phyloP scores from a whole-genome alignment of 805 yeast genomes.

The Barnettozyma sucrosica region DNA sequence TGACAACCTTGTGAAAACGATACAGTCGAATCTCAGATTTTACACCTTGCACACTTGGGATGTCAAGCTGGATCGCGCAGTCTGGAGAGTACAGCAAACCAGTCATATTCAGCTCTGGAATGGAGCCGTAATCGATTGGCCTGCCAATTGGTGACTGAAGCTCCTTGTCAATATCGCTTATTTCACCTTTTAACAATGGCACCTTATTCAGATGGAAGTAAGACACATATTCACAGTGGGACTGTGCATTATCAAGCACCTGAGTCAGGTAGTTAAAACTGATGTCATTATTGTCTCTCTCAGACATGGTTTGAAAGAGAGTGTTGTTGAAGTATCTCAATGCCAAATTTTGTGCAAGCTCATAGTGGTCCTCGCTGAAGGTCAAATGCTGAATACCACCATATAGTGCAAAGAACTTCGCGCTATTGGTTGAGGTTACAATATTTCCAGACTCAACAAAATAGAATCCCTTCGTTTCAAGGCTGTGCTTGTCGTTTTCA shows the following conservation, averaged over 20 bases:
- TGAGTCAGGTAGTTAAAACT: conserved; percentile 21
- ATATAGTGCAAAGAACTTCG: conserved; percentile 56
- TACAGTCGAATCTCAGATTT: conserved; percentile 42
- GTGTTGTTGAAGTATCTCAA: conserved; percentile 40
- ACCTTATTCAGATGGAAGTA: conserved; percentile 69
- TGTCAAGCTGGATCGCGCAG: conserved; percentile 57
- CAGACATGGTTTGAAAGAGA: conserved; percentile 11
- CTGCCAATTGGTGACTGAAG: conserved; percentile 68
- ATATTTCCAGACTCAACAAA: conserved; percentile 63
- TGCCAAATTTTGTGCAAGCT: conserved; percentile 40
- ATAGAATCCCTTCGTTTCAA: conserved; percentile 56
- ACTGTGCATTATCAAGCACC: conserved; percentile 28
- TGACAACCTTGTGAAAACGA: conserved; percentile 15
- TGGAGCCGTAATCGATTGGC: conserved; percentile 45
- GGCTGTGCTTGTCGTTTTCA: conserved; percentile 43
- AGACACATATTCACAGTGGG: conserved; percentile 64
- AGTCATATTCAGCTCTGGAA: conserved; percentile 52
- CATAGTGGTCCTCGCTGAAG: conserved; percentile 37
- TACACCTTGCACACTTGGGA: conserved; percentile 43
- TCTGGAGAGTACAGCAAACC: conserved; percentile 82
- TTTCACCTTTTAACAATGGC: conserved; percentile 42
- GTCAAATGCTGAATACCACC: conserved; percentile 54
- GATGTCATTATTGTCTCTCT: conserved; percentile 19
- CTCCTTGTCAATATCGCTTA: conserved; percentile 66
- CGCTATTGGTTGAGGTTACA: conserved; percentile 52